A percentile compares a stretch with the other conserved stretches of the same genome.
Conservation (phyloP, 495 filamentous ascomycete species). For the Trichocladium antarcticum region DNA sequence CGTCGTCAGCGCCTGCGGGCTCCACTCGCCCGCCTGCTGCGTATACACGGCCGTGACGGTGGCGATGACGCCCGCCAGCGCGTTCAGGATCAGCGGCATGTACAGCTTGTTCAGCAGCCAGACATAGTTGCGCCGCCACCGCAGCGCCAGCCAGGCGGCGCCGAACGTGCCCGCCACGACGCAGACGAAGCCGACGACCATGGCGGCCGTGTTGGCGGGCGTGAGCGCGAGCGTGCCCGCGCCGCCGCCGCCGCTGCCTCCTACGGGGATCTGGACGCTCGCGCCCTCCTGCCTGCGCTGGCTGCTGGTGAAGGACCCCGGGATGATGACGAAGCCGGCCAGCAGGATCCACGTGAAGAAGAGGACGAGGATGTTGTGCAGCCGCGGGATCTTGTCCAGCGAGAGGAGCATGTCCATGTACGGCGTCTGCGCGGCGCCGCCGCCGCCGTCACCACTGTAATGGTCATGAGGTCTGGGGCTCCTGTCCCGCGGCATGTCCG, state of each 20-base stretch:
- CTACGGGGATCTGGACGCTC: not conserved
- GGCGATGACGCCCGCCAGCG: conserved; percentile 36
- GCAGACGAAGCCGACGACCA: conserved; percentile 21
- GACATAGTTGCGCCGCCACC: conserved; percentile 31
- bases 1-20: conserved; percentile 35
- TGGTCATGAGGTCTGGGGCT: not conserved
- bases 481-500: not conserved
- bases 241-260: conserved; percentile 12
- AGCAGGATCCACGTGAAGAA: conserved; percentile 31
- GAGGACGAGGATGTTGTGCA: conserved; percentile 27
- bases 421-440: conserved; percentile 1
- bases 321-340: conserved; percentile 33
- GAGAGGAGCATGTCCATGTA: conserved; percentile 34
- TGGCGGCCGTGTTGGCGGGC: conserved; percentile 10
- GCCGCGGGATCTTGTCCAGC: conserved; percentile 27
- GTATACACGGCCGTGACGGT: conserved; percentile 42
- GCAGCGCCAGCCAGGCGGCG: conserved; percentile 16
- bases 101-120: conserved; percentile 38
- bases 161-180: conserved; percentile 19
- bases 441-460: not conserved
- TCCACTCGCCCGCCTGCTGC: conserved; percentile 35
- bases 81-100: conserved; percentile 34
- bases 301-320: conserved; percentile 28
- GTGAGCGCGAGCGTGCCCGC: conserved; percentile 7
- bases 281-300: not conserved